phyloP scores from a whole-genome alignment of 768 basidiomycete genomes.

The Tremella fuciformis region DNA sequence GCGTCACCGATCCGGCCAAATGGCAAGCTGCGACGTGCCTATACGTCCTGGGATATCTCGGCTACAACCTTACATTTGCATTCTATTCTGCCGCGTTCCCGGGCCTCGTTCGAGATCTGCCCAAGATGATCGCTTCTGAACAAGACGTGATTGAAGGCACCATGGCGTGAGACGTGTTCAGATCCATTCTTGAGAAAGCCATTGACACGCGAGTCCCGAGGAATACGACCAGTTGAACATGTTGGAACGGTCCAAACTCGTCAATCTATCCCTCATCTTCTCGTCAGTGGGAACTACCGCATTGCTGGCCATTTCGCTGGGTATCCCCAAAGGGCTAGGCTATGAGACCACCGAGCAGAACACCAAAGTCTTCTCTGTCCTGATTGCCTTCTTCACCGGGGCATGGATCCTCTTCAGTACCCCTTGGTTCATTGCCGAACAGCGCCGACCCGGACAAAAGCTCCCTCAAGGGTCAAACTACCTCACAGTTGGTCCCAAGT shows the following conservation, averaged over 20 bases:
- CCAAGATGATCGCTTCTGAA: conserved; percentile 60
- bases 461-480: conserved; percentile 74
- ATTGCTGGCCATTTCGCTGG: conserved; percentile 69
- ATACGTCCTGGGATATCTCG: conserved; percentile 58
- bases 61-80: conserved; percentile 72
- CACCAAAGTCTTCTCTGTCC: conserved; percentile 68
- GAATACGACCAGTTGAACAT: conserved; percentile 57
- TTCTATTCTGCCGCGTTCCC: conserved; percentile 85
- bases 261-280: conserved; percentile 70
- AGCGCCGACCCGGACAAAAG: conserved; percentile 75
- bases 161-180: conserved; percentile 29
- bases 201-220: conserved; percentile 22
- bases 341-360: conserved; percentile 67
- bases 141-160: conserved; percentile 34
- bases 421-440: conserved; percentile 88
- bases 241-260: conserved; percentile 67
- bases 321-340: conserved; percentile 66
- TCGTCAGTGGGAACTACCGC: conserved; percentile 69
- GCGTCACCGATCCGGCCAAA: conserved; percentile 54
- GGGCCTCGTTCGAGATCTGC: conserved; percentile 67
- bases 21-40: conserved; percentile 44
- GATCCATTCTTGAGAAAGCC: neutral
- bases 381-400: conserved; percentile 77
- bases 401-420: conserved; percentile 73
- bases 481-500: conserved; percentile 70